Evolutionary conservation across 768 basidiomycete genomes (phyloP).

Genomic region (Rhizopogon roseolus): DNA sequence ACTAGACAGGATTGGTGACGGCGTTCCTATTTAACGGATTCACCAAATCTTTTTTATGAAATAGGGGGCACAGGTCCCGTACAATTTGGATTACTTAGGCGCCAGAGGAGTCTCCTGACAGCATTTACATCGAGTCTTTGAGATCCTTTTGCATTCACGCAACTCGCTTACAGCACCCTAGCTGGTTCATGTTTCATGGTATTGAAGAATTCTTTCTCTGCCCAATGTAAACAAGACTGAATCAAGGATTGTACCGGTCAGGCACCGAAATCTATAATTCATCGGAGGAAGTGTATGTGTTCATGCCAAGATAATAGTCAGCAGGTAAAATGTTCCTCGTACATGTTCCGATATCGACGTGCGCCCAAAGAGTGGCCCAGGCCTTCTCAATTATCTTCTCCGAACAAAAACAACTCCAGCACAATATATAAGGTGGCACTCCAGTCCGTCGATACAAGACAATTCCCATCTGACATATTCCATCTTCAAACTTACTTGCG

Average conservation of each 20-base stretch:
- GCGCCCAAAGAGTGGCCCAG: not conserved
- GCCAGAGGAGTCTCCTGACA: not conserved
- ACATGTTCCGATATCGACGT: slow-evolving; percentile 11
- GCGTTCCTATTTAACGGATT: too few species aligned
- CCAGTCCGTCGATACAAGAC: not conserved
- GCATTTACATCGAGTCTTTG: not conserved
- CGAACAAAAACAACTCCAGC: not conserved
- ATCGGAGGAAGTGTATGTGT: not conserved
- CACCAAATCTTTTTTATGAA: too few species aligned
- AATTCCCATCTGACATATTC: too few species aligned
- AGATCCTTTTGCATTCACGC: not conserved
- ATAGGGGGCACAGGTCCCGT: not conserved
- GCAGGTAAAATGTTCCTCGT: too few species aligned
- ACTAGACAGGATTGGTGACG: too few species aligned
- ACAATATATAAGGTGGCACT: not conserved
- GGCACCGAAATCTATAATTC: not conserved
- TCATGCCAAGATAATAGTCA: too few species aligned
- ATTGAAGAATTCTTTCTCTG: not conserved
- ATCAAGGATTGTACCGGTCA: not conserved
- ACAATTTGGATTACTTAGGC: not conserved
- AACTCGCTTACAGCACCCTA: not conserved
- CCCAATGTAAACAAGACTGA: not conserved
- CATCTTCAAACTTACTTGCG: not conserved
- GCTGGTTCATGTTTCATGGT: not conserved
- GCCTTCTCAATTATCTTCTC: too few species aligned